phyloP scores from a whole-genome alignment of 78 protist genomes.

The Bodo saltans region DNA sequence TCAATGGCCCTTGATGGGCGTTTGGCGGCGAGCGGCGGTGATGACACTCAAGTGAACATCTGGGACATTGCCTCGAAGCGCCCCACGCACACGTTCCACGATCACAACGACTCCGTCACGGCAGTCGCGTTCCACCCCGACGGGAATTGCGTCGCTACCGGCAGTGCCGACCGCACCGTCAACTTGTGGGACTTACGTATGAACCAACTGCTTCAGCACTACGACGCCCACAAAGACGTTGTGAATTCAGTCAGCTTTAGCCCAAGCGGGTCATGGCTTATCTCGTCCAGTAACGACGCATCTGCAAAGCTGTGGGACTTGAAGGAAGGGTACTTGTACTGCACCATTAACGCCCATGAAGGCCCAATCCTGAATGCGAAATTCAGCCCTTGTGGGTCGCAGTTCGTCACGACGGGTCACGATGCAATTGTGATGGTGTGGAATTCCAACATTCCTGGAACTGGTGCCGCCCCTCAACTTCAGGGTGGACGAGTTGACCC shows the following conservation, averaged over 20 bases:
- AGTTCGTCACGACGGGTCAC: conserved; percentile 58
- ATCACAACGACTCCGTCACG: conserved; percentile 50
- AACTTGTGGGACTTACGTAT: conserved; percentile 75
- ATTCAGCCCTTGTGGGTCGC: conserved; percentile 58
- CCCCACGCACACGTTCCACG: conserved; percentile 57
- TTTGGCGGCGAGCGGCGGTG: conserved; percentile 53
- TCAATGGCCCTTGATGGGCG: conserved; percentile 57
- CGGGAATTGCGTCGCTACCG: conserved; percentile 69
- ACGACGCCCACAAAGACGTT: conserved; percentile 64
- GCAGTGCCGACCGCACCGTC: conserved; percentile 47
- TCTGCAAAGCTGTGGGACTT: conserved; percentile 73
- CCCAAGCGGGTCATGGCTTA: conserved; percentile 63
- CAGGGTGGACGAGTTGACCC: no score
- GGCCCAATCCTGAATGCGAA: conserved; percentile 13
- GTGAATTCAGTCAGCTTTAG: conserved; percentile 64
- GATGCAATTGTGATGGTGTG: conserved; percentile 70
- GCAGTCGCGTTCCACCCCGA: conserved; percentile 70
- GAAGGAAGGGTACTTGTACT: conserved; percentile 70
- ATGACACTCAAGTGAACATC: conserved; percentile 74
- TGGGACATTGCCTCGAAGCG: conserved; percentile 50
- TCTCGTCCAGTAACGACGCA: conserved; percentile 63
- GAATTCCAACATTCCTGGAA: conserved; percentile 69
- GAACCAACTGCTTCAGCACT: conserved; percentile 58
- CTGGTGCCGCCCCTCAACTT: no score
- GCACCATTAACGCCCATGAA: conserved; percentile 74